Base-by-base conservation (phyloP, 2,329 filamentous ascomycete genomes). In the Xylaria sp. region DNA sequence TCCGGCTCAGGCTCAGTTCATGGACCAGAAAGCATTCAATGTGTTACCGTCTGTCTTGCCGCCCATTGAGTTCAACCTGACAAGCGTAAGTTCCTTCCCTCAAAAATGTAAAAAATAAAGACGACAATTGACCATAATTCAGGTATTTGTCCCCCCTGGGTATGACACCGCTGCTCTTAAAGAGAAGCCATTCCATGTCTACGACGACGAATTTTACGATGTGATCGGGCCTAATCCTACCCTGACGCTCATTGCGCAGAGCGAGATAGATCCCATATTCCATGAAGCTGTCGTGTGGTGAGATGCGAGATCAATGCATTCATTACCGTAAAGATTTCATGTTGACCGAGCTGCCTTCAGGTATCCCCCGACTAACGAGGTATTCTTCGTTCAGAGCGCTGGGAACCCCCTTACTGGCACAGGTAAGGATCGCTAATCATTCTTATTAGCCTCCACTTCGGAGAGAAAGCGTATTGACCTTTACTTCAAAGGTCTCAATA, bases 221-320 rank as follows among this genome's bases (percentile, higher is more conserved):
- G 79, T 89, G 8, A 82, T 89, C 23, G 87, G 87, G 4, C 41
- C 74, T 0, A 78, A 84, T 48, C 85, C 87, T 0, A 83, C 84
- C 0, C 74, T 88, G 69, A 86, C 86, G 0, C 76, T 87, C 15
- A 81, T 87, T 8, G 85, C 84, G 1, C 78, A 82, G 4, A 80
- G 83, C 0, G 81, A 79, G 0, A 77, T 75, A 0, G 80, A 87
- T 56, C 85, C 84, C 0, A 73, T 86, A 5, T 89, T 87, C 54
- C 87, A 89, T 64, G 87, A 89, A 72, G 87, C 86, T 7, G 84
- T 86, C 10, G 81, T 87, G 0, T 89, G 85, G 84, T 84, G 81
- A 61, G 68, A 39, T 37, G n/a, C 18, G 25, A 5, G 20, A 39
- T 8, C 20, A 50, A 50, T 18, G 9, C 28, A 6, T 28, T 28